Evolutionary conservation across 2,329 filamentous ascomycete species (phyloP).

Genomic region (Cyphellophora europaea): DNA sequence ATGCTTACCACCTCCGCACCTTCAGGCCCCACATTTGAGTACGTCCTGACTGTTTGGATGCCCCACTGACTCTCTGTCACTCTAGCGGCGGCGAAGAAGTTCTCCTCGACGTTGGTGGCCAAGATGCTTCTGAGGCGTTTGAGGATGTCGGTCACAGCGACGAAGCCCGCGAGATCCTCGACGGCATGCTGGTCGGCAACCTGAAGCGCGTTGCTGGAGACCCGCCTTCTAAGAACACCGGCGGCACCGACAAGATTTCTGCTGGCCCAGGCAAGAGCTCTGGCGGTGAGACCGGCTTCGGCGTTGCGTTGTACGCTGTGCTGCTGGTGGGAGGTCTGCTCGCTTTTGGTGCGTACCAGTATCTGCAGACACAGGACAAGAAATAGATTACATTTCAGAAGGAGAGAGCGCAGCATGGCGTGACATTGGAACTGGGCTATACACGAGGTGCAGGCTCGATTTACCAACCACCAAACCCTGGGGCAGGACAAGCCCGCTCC

Average conservation of each 20-base stretch:
- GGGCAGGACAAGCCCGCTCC: too few species aligned
- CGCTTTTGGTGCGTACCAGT: conserved; percentile 79
- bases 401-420: too few species aligned
- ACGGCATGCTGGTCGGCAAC: conserved; percentile 61
- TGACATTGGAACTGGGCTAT: too few species aligned
- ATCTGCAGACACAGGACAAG: conserved; percentile 54
- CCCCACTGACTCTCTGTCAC: conserved; percentile 2
- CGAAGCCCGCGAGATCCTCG: conserved; percentile 90
- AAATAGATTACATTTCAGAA: conserved; percentile 18
- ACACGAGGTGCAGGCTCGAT: too few species aligned
- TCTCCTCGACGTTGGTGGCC: conserved; percentile 86
- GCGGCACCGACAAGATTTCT: conserved; percentile 39
- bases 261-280: conserved; percentile 27
- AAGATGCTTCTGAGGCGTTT: conserved; percentile 95
- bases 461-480: too few species aligned
- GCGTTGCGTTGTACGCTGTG: conserved; percentile 72
- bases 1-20: conserved; percentile 4
- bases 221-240: conserved; percentile 56
- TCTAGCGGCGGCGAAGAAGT: conserved; percentile 94
- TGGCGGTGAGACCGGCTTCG: conserved; percentile 47
- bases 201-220: conserved; percentile 82
- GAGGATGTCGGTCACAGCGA: conserved; percentile 99
- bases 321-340: conserved; percentile 66
- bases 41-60: too few species aligned
- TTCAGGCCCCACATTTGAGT: conserved; percentile 2